Evolutionary conservation across 805 yeast species (phyloP).

Genomic region (Peterozyma xylosa): DNA sequence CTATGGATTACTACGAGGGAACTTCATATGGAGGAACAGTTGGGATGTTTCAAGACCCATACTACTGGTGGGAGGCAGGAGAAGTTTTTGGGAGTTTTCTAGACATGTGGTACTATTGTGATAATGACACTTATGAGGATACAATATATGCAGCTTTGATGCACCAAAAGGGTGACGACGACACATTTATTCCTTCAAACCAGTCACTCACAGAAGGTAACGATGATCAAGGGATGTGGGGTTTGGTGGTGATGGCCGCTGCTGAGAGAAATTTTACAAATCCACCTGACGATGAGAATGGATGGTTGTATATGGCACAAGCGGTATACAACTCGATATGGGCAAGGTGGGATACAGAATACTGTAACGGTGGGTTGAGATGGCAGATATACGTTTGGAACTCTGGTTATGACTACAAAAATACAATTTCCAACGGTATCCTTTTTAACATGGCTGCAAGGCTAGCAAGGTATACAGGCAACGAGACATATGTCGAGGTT

Average conservation of each 20-base stretch:
- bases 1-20: constrained; percentile 79
- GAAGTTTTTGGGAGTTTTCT: constrained; percentile 65
- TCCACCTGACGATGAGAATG: constrained; percentile 49
- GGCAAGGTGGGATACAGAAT: constrained; percentile 60
- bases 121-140: constrained; percentile 55
- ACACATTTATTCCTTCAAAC: constrained; percentile 72
- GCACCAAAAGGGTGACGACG: constrained; percentile 56
- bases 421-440: constrained; percentile 82
- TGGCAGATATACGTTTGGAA: constrained; percentile 93
- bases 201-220: constrained; percentile 84
- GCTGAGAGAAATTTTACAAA: constrained; percentile 78
- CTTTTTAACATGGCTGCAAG: constrained; percentile 78
- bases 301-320: constrained; percentile 75
- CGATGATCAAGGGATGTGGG: constrained; percentile 95
- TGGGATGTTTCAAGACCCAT: constrained; percentile 68
- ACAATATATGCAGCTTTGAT: constrained; percentile 52
- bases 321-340: constrained; percentile 85
- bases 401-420: constrained; percentile 80
- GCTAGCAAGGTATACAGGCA: constrained; percentile 70
- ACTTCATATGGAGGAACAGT: constrained; percentile 54
- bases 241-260: constrained; percentile 76
- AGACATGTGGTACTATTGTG: constrained; percentile 67
- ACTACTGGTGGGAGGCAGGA: constrained; percentile 93
- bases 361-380: constrained; percentile 74
- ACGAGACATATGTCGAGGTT: constrained; percentile 64